phyloP scores from a whole-genome alignment of 164 flowering plant genomes.

The Macadamia integrifolia region DNA sequence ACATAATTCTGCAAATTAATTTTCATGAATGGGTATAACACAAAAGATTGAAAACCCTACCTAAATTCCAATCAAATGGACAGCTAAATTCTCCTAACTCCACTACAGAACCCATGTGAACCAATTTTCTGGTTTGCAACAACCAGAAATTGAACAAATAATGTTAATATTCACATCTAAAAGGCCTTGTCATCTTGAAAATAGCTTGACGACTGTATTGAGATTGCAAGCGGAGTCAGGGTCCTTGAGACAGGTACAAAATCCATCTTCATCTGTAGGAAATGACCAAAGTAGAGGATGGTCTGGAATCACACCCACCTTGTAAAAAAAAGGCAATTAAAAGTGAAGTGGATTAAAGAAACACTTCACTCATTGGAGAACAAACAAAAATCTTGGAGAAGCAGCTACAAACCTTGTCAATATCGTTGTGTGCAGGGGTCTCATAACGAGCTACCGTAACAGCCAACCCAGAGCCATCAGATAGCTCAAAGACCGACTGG shows the following conservation, averaged over 20 bases:
- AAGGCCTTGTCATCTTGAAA: conserved; percentile 43
- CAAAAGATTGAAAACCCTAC: neutral
- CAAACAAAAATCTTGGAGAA: neutral
- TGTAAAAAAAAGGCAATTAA: conserved; percentile 1
- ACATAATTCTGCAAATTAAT: neutral
- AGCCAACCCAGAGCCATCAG: conserved; percentile 97
- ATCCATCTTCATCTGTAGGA: conserved; percentile 75
- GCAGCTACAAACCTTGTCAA: conserved; percentile 65
- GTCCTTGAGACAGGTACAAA: conserved; percentile 78
- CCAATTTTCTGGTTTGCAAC: neutral
- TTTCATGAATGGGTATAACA: conserved; percentile 1
- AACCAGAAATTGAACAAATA: conserved; percentile 5
- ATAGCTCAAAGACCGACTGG: conserved; percentile 92
- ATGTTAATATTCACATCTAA: neutral
- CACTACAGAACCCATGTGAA: neutral
- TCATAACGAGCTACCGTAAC: conserved; percentile 99
- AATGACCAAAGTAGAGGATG: conserved; percentile 78
- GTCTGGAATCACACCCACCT: conserved; percentile 93
- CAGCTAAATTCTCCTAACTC: neutral
- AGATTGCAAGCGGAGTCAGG: conserved; percentile 57
- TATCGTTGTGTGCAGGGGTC: conserved; percentile 92
- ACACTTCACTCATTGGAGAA: neutral
- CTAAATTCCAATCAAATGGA: neutral
- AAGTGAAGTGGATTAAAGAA: neutral
- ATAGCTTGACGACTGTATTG: conserved; percentile 39